Evolutionary conservation across 192 early-diverging fungal species (phyloP).

Genomic region (Chytriomyces confervae): DNA sequence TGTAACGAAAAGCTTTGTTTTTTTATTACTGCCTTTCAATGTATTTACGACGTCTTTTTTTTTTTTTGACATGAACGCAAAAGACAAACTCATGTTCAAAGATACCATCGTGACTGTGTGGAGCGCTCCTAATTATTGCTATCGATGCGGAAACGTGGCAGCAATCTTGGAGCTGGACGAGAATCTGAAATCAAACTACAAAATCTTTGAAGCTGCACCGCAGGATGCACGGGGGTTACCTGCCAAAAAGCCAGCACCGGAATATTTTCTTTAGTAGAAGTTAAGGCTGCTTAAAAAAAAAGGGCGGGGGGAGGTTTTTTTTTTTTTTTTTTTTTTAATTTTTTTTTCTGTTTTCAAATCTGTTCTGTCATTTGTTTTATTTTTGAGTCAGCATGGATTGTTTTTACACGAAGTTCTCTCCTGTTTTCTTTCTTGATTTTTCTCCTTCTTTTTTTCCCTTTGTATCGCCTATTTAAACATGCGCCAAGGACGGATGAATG

Average conservation of each 20-base stretch:
- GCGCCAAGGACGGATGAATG: too few species aligned
- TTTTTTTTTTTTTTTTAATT: neutral
- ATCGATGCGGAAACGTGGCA: constrained; percentile 96
- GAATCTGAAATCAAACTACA: constrained; percentile 84
- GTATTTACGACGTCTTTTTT: neutral
- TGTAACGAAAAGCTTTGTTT: constrained; percentile 38
- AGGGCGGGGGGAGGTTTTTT: neutral
- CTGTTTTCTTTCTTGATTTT: neutral
- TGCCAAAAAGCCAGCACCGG: constrained; percentile 84
- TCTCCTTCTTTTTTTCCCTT: too few species aligned
- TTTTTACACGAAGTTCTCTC: neutral
- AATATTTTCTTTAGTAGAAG: constrained; percentile 85
- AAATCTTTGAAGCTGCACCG: constrained; percentile 92
- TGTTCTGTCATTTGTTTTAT: too few species aligned
- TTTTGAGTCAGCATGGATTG: neutral
- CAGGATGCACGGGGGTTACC: constrained; percentile 57
- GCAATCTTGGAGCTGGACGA: constrained; percentile 95
- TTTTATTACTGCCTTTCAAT: neutral
- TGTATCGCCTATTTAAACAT: too few species aligned
- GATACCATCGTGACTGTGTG: constrained; percentile 96
- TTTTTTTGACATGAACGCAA: neutral
- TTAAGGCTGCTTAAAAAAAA: neutral
- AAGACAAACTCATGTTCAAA: constrained; percentile 92
- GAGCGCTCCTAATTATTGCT: constrained; percentile 99
- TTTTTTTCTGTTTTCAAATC: neutral